Conservation (phyloP, 306 rosid genomes). For the Oxytropis ochrocephala region DNA sequence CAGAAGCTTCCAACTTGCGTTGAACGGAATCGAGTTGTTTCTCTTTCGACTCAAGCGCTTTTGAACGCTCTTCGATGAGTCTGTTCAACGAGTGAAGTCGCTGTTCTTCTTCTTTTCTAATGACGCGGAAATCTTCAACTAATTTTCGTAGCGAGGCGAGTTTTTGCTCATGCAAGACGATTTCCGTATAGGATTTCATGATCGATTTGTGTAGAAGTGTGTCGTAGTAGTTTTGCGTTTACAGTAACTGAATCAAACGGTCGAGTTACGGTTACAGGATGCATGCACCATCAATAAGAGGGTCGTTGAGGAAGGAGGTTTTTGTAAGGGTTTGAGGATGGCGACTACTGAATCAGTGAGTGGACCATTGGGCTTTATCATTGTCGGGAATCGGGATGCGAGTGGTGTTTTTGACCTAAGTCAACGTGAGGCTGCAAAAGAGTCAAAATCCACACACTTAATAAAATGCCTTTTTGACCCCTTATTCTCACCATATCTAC, state of each 20-base stretch:
- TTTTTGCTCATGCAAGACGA: not conserved
- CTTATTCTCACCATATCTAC: no score
- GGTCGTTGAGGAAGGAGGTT: no score
- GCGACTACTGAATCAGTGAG: no score
- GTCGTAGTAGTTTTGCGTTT: not conserved
- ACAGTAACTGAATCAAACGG: not conserved
- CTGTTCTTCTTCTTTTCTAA: not conserved
- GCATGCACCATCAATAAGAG: not conserved
- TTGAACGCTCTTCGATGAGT: not conserved
- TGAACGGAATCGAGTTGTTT: slow-evolving; percentile 15
- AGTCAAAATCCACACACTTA: no score
- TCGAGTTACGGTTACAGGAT: not conserved
- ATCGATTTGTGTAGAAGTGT: not conserved
- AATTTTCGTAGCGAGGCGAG: no score
- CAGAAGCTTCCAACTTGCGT: not conserved
- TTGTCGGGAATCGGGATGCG: no score
- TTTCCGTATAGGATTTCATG: slow-evolving; percentile 3
- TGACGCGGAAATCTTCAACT: no score
- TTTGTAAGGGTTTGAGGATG: no score
- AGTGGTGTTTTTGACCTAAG: no score
- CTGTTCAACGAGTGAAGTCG: not conserved
- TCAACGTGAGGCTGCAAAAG: no score
- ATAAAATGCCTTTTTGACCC: no score
- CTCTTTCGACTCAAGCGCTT: not conserved
- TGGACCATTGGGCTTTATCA: no score